Evolutionary conservation across 2,329 filamentous ascomycete genomes (phyloP).

Genomic region (Lachnellula occidentalis): DNA sequence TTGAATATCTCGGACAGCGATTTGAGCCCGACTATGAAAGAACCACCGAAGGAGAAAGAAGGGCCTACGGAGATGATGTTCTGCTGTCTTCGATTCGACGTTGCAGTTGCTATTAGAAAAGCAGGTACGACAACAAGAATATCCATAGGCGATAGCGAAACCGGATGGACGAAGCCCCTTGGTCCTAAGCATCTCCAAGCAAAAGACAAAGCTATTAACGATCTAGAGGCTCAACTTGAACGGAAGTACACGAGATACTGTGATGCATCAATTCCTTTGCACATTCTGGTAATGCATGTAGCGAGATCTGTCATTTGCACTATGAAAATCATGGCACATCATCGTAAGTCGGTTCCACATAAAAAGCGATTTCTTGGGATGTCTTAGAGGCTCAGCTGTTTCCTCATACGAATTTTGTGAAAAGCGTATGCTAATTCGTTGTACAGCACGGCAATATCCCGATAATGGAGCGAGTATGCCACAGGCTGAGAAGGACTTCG

Average conservation of each 20-base stretch:
- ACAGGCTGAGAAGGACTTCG: slow-evolving; percentile 29
- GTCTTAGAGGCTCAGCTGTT: too few relatives aligned
- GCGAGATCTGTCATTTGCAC: slow-evolving; percentile 27
- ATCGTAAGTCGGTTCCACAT: slow-evolving; percentile 13
- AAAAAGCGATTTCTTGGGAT: too few relatives aligned
- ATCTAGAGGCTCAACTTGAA: slow-evolving; percentile 32
- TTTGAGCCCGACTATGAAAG: slow-evolving; percentile 40
- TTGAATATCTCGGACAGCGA: slow-evolving; percentile 51
- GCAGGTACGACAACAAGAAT: slow-evolving; percentile 2
- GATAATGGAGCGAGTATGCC: slow-evolving; percentile 29
- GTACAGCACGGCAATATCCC: slow-evolving; percentile 5
- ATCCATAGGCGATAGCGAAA: background rate
- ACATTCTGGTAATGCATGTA: slow-evolving; percentile 28
- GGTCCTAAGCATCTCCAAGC: slow-evolving; percentile 9
- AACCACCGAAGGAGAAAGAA: slow-evolving; percentile 36
- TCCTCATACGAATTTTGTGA: too few relatives aligned
- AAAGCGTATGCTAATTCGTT: too few relatives aligned
- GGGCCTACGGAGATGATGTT: slow-evolving; percentile 45
- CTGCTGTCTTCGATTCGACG: slow-evolving; percentile 33
- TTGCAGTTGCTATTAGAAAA: slow-evolving; percentile 26
- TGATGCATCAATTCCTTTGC: slow-evolving; percentile 37
- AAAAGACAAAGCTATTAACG: slow-evolving; percentile 28
- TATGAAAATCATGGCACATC: slow-evolving; percentile 31
- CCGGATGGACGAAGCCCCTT: background rate
- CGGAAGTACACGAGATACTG: slow-evolving; percentile 37